A percentile compares a stretch with the other conserved stretches of the same genome.
Evolutionary conservation across 306 rosid genomes (phyloP).

Genomic region (Fragaria iinumae): DNA sequence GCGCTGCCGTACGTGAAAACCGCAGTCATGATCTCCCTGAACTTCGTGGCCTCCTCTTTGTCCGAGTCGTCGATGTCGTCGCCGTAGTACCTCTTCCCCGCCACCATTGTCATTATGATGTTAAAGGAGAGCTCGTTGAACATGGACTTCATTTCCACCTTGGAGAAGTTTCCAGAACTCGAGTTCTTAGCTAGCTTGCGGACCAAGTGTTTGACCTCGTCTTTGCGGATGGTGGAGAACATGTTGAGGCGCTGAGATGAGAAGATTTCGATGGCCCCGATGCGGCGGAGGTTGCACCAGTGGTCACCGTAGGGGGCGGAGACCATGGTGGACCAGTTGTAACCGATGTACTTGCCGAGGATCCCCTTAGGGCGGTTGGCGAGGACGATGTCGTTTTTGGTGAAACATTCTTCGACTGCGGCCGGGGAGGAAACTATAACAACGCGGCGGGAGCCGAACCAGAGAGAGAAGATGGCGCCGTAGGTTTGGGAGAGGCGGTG

Average conservation of each 20-base stretch:
- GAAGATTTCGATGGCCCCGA: constrained; percentile 51
- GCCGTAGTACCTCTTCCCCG: constrained; percentile 63
- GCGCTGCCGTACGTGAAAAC: too few species aligned
- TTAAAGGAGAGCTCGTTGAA: constrained; percentile 55
- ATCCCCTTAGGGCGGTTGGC: constrained; percentile 46
- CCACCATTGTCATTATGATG: constrained; percentile 61
- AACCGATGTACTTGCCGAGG: constrained; percentile 40
- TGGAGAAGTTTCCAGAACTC: constrained; percentile 6
- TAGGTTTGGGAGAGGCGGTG: constrained; percentile 39
- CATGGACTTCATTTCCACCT: constrained; percentile 39
- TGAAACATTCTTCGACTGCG: constrained; percentile 59
- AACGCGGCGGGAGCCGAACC: constrained; percentile 32
- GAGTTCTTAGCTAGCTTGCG: constrained; percentile 29
- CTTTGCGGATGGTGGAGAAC: constrained; percentile 35
- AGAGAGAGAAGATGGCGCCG: constrained; percentile 38
- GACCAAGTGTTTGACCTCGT: constrained; percentile 44
- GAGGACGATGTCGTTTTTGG: constrained; percentile 51
- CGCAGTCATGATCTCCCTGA: constrained; percentile 36
- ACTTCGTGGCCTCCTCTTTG: constrained; percentile 36
- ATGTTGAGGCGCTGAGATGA: constrained; percentile 39
- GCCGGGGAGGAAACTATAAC: constrained; percentile 50
- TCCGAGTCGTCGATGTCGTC: constrained; percentile 9
- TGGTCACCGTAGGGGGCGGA: constrained; percentile 58
- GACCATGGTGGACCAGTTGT: constrained; percentile 38
- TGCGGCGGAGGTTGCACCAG: constrained; percentile 79